Base-by-base conservation (phyloP, 192 early-diverging fungal genomes). In the Podochytrium sp. region DNA sequence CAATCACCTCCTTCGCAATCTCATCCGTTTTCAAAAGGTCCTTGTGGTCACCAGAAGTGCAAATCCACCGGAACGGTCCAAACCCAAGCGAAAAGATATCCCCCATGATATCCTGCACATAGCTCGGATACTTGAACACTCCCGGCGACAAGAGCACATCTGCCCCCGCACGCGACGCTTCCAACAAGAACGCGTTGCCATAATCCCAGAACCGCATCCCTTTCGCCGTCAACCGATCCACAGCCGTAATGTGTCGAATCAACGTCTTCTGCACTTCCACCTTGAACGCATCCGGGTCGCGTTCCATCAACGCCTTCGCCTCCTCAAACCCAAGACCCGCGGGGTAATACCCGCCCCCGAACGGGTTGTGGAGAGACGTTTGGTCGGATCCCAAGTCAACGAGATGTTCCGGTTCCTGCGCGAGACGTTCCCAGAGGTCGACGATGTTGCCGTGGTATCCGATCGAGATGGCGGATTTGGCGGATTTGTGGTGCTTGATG, bases 401-500 rank as follows among this genome's bases (percentile, higher is more conserved):
- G 12, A 65, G n/a, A 32, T 63, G n/a, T 39, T 63, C 60, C 2
- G 72, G 55, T 2, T 74, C 72, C 29, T 64, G 7, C 27, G 62
- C 72, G 23, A 74, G 39, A 32, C 70, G 55, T 35, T 74, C 72
- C 72, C 72, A 74, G 3, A 74, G 30, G 39, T 74, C 72, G 32
- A 74, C 72, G 10, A 74, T 56, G 62, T 74, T 74, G 25, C 72
- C 72, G 62, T 74, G 72, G 72, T 74, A 74, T 12, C 72, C 72
- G 52, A 74, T 74, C 27, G 47, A 53, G 62, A 52, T 65, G 6
- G 38, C 23, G 25, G 65, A 30, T 33, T 63, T 64, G 43, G 29
- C 41, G 2, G 35, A 53, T 25, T 65, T 62, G 3, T 41, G 41
- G 10, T 65, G 47, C 72, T 74, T 74, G 61, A 74, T 65, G 16